phyloP scores from a whole-genome alignment of 345 rosid genomes.

The Populus pruinosa region DNA sequence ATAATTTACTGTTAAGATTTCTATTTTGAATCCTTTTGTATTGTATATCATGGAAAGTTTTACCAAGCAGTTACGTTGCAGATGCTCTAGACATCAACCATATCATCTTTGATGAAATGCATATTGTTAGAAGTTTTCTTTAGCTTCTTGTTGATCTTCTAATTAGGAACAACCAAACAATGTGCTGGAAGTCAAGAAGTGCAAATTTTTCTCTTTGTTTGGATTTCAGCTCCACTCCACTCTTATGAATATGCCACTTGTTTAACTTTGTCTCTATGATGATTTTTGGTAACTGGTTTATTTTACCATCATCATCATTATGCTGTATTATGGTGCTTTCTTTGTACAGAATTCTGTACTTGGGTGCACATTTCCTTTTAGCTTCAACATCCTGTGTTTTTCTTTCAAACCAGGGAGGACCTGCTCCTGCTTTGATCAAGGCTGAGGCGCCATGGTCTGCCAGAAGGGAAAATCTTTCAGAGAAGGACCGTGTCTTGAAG shows the following conservation, averaged over 20 bases:
- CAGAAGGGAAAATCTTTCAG: conserved; percentile 71
- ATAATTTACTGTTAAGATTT: background rate
- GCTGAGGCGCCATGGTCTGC: conserved; percentile 97
- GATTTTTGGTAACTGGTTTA: background rate
- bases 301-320: background rate
- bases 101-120: background rate
- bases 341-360: conserved; percentile 7
- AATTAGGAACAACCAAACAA: background rate
- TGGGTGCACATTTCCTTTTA: conserved; percentile 1
- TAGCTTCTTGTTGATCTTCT: background rate
- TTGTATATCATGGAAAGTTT: background rate
- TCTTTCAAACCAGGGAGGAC: conserved; percentile 55
- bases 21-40: background rate
- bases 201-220: background rate
- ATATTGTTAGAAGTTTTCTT: background rate
- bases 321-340: background rate
- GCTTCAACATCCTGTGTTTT: conserved; percentile 1
- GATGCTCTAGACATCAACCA: background rate
- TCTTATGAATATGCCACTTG: background rate
- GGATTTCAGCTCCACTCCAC: background rate
- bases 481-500: conserved; percentile 78
- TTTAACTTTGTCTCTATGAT: background rate
- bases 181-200: background rate
- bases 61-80: background rate
- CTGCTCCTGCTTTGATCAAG: conserved; percentile 60